phyloP scores from a whole-genome alignment of 106 monocot genomes.

The Cymbidium sinense region DNA sequence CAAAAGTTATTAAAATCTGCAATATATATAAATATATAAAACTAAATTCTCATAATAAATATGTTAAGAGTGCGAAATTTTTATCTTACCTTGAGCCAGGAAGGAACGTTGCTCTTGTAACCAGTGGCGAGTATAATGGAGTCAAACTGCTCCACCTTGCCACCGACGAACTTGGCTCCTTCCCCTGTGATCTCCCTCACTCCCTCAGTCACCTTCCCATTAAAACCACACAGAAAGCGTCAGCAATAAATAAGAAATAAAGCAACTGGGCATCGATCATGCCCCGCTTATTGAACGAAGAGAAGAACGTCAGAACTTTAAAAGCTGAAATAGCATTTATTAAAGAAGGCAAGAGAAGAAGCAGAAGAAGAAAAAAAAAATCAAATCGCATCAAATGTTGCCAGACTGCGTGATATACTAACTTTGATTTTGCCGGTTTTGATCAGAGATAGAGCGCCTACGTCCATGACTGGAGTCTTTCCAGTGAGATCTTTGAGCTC shows the following conservation, averaged over 20 bases:
- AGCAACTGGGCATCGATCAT: neutral
- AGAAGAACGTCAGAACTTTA: neutral
- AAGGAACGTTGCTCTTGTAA: conserved; percentile 89
- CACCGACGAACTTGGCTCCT: conserved; percentile 77
- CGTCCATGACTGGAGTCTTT: conserved; percentile 89
- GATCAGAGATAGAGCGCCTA: conserved; percentile 64
- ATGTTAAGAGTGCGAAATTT: too few relatives aligned
- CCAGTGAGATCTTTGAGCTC: conserved; percentile 93
- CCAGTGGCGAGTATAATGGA: conserved; percentile 84
- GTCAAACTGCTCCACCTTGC: conserved; percentile 75
- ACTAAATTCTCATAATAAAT: too few relatives aligned
- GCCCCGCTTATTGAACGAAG: neutral
- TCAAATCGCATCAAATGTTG: neutral
- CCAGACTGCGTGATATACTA: neutral
- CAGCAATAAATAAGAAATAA: neutral
- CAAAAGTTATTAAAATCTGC: too few relatives aligned
- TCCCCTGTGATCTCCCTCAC: conserved; percentile 69
- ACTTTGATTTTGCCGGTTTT: conserved; percentile 80
- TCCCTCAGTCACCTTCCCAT: conserved; percentile 52
- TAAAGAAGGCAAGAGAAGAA: neutral
- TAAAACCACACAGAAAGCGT: neutral
- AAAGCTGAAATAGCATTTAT: conserved; percentile 7
- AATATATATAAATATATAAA: neutral
- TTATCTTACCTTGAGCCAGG: conserved; percentile 78
- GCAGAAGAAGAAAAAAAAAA: neutral